A percentile compares a stretch with the other conserved stretches of the same genome.
Conservation (phyloP, 2,329 filamentous ascomycete species). For the Penicillium frequentans region DNA sequence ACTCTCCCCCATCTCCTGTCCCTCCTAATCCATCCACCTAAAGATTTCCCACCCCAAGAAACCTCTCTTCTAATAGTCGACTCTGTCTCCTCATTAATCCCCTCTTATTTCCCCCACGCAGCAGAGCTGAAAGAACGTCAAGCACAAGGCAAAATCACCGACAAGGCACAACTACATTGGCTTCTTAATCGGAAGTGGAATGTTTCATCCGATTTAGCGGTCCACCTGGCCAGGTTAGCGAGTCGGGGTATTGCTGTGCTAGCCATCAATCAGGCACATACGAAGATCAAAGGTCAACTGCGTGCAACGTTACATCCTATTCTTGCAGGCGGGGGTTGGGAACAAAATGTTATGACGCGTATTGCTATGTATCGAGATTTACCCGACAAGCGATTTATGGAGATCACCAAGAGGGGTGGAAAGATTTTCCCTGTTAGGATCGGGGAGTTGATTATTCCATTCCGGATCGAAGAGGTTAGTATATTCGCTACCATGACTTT, state of each 20-base stretch:
- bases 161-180: conserved; percentile 44
- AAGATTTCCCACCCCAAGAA: conserved; percentile 60
- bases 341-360: conserved; percentile 70
- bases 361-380: conserved; percentile 80
- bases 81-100: conserved; percentile 73
- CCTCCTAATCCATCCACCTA: conserved; percentile 67
- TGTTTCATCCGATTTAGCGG: conserved; percentile 66
- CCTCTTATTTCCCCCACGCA: conserved; percentile 70
- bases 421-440: conserved; percentile 35
- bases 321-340: conserved; percentile 76
- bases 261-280: conserved; percentile 76
- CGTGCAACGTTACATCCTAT: conserved; percentile 70
- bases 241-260: conserved; percentile 72
- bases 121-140: conserved; percentile 35
- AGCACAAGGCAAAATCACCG: conserved; percentile 30
- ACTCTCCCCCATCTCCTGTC: conserved; percentile 69
- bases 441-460: conserved; percentile 38
- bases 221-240: conserved; percentile 67
- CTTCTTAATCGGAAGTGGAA: conserved; percentile 48
- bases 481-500: conserved; percentile 5
- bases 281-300: conserved; percentile 70
- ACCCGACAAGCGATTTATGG: conserved; percentile 56
- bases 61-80: conserved; percentile 75
- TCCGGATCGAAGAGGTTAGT: conserved; percentile 39
- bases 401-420: conserved; percentile 66